phyloP scores from a whole-genome alignment of 768 basidiomycete species.

The Hortiboletus flavorubellus region DNA sequence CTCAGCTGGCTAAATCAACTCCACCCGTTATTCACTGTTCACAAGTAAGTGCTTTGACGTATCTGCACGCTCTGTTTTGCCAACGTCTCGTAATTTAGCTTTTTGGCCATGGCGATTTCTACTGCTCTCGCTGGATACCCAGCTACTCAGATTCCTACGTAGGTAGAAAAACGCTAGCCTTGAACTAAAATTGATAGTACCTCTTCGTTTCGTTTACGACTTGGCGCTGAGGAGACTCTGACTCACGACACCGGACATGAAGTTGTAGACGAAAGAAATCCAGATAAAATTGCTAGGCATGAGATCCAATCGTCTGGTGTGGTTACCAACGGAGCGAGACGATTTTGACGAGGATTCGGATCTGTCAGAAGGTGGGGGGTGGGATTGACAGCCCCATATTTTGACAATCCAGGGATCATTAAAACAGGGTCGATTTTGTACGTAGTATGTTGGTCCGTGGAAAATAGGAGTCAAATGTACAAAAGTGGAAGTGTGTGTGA shows the following conservation, averaged over 20 bases:
- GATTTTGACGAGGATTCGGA: constrained; percentile 38
- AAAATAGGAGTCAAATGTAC: constrained; percentile 11
- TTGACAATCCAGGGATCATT: too few relatives aligned
- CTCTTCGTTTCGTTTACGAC: not conserved
- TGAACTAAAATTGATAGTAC: not conserved
- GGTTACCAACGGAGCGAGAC: constrained; percentile 36
- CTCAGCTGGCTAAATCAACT: constrained; percentile 58
- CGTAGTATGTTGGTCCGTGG: too few relatives aligned
- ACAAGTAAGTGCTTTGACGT: constrained; percentile 42
- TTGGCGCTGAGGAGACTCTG: constrained; percentile 3
- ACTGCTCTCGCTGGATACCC: constrained; percentile 39
- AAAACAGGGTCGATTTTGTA: too few relatives aligned
- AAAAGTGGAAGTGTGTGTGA: constrained; percentile 5
- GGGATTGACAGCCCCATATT: not conserved
- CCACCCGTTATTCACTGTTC: constrained; percentile 63
- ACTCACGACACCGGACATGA: constrained; percentile 12
- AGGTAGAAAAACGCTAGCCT: not conserved
- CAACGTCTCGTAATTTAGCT: constrained; percentile 28
- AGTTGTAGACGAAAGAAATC: not conserved
- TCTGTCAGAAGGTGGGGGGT: constrained; percentile 22
- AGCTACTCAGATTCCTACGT: constrained; percentile 7
- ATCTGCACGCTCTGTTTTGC: not conserved
- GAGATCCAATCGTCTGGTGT: constrained; percentile 33
- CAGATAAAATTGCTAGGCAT: too few relatives aligned
- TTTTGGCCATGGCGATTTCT: constrained; percentile 50